Evolutionary conservation across 164 flowering plant species (phyloP).

Genomic region (Vitis amurensis): DNA sequence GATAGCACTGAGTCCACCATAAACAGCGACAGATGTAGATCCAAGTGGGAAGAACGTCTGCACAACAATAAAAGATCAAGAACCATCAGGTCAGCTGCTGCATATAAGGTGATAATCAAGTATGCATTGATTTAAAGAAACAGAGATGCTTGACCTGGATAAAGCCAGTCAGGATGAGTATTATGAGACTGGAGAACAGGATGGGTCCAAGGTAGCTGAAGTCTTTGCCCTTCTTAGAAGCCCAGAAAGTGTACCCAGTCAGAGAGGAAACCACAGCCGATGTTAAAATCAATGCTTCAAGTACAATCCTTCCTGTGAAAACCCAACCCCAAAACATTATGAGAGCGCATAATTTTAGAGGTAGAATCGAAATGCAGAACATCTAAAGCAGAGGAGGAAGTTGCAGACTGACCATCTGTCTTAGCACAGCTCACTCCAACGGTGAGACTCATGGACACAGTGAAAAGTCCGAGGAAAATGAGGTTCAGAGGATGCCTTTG

Average conservation of each 20-base stretch:
- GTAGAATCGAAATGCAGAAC: not conserved
- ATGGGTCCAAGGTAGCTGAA: conserved; percentile 94
- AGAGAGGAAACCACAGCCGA: conserved; percentile 79
- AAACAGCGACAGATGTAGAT: conserved; percentile 61
- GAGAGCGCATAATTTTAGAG: not conserved
- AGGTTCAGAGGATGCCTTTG: conserved; percentile 94
- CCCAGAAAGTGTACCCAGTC: conserved; percentile 98
- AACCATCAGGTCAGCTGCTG: no score
- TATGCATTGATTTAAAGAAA: not conserved
- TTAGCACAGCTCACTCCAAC: conserved; percentile 91
- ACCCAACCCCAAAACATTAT: conserved; percentile 3
- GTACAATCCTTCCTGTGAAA: conserved; percentile 81
- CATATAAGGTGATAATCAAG: not conserved
- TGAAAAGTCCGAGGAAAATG: conserved; percentile 86
- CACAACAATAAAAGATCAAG: conserved; percentile 7
- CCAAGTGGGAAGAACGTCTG: conserved; percentile 96
- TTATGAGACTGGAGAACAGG: conserved; percentile 72
- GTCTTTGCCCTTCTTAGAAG: conserved; percentile 96
- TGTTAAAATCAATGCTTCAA: conserved; percentile 85
- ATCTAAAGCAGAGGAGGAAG: conserved; percentile 3
- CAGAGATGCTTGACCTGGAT: conserved; percentile 56
- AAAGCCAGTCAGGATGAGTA: conserved; percentile 68
- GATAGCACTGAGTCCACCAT: conserved; percentile 77
- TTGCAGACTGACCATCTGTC: conserved; percentile 68
- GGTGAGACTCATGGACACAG: conserved; percentile 68